A percentile compares a stretch with the other conserved stretches of the same genome.
phyloP scores from a whole-genome alignment of 2,329 filamentous ascomycete genomes.

The Aspergillus sclerotialis region DNA sequence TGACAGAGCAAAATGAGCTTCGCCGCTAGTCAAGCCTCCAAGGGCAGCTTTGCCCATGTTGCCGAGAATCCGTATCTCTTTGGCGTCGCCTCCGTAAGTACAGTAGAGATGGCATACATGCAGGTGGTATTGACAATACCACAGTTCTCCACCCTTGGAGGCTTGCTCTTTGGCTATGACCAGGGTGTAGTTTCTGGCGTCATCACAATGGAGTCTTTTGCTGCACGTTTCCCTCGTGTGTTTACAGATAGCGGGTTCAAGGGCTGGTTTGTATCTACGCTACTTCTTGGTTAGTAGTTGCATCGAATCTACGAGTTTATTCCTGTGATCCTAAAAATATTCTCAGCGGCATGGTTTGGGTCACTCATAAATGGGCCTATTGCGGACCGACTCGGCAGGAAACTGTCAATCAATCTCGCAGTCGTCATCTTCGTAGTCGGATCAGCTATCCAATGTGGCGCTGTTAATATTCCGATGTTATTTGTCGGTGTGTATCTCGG shows the following conservation, averaged over 20 bases:
- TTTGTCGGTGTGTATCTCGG: slow-evolving; percentile 41
- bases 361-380: slow-evolving; percentile 43
- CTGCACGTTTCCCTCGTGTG: slow-evolving; percentile 32
- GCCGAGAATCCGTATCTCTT: slow-evolving; percentile 39
- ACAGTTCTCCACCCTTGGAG: slow-evolving; percentile 36
- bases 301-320: not conserved
- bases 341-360: slow-evolving; percentile 43
- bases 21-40: slow-evolving; percentile 6
- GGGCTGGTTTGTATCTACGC: slow-evolving; percentile 48
- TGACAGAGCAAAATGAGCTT: slow-evolving; percentile 13
- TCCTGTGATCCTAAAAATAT: no score
- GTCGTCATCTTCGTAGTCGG: slow-evolving; percentile 48
- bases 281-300: slow-evolving; percentile 33
- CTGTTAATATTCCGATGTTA: slow-evolving; percentile 34
- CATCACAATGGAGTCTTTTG: slow-evolving; percentile 42
- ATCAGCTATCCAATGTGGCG: slow-evolving; percentile 40
- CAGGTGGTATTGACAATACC: not conserved
- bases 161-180: slow-evolving; percentile 45
- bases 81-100: slow-evolving; percentile 37
- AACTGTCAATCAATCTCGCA: slow-evolving; percentile 45
- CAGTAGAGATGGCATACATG: not conserved
- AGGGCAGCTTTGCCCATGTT: slow-evolving; percentile 20
- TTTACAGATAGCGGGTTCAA: slow-evolving; percentile 42
- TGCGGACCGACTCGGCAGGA: slow-evolving; percentile 46
- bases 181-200: slow-evolving; percentile 45